Evolutionary conservation across 1,139 yeast genomes (phyloP), one percentile per base, ranked within the genome.

Genomic region (Pichia cactophila): DNA sequence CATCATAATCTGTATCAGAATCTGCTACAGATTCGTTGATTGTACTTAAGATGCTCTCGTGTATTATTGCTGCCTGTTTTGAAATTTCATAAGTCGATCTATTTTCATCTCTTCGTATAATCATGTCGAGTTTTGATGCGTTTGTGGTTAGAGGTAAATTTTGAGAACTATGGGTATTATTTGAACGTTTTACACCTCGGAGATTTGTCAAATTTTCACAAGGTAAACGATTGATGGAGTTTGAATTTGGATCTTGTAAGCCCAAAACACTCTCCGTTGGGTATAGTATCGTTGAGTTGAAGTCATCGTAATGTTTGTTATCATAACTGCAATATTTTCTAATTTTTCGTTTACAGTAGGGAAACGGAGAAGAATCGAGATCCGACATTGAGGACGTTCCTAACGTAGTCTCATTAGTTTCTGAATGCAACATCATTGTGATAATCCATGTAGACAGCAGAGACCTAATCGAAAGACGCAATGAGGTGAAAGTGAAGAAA

Each of bases 1-100:
- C 62, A 8, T 60, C 60, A 41, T 61, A 60, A 29, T 58, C 53
- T n/a, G 53, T 58, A 38, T 54, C 50, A 36, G 57, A 35, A 8
- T 35, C 38, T 8, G 16, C 61, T 5, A 54, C 56, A 4, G 47
- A 48, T 33, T 58, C 48, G 17, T 52, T 46, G 16, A 58, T 56
- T 3, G 33, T 14, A n/a, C 48, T 44, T 3, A 49, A n/a, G 10
- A 46, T n/a, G 12, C 42, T 33, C 3, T 47, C 38, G n/a, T 50
- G 51, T 26, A 41, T 36, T 3, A 43, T 35, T 39, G 38, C 44
- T 1, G 58, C 49, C 26, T 54, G 55, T n/a, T 44, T 45, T 2
- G 42, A 49, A 11, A 53, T 10, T 16, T 50, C 46, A 33, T 43
- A 44, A 10, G 50, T 36, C n/a, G 44, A 26, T 29, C 53, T 47